phyloP scores from a whole-genome alignment of 495 filamentous ascomycete genomes.

The Terfezia claveryi region DNA sequence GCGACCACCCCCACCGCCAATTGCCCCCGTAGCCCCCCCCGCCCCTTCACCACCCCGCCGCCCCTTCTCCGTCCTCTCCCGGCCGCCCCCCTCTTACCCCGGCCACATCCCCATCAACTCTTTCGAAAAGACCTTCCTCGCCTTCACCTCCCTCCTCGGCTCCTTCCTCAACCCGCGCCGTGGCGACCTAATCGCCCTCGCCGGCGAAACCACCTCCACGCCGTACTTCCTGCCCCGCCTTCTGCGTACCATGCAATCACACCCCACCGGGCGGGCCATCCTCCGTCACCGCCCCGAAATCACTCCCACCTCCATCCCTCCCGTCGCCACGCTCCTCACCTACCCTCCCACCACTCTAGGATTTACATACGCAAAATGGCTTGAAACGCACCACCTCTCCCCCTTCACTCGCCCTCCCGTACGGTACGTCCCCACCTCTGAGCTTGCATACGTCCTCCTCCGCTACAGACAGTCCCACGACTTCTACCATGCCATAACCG shows the following conservation, averaged over 20 bases:
- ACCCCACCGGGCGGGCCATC: constrained; percentile 72
- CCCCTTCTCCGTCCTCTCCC: constrained; percentile 53
- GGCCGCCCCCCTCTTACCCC: constrained; percentile 66
- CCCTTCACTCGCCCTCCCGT: constrained; percentile 59
- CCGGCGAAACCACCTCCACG: constrained; percentile 81
- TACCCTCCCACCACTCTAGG: constrained; percentile 60
- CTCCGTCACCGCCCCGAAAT: constrained; percentile 77
- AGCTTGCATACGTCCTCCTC: constrained; percentile 98
- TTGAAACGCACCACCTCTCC: constrained; percentile 76
- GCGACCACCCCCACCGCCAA: too few relatives aligned
- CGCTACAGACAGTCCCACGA: constrained; percentile 94
- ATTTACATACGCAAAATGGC: constrained; percentile 64
- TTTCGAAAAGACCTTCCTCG: constrained; percentile 53
- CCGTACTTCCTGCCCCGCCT: constrained; percentile 91
- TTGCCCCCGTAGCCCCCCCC: neutral
- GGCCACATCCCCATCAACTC: constrained; percentile 76
- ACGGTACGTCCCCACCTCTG: constrained; percentile 75
- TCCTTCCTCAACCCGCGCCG: constrained; percentile 61
- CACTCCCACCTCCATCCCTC: constrained; percentile 47
- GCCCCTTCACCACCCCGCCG: constrained; percentile 4
- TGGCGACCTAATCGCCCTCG: constrained; percentile 73
- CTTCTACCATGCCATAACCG: constrained; percentile 92
- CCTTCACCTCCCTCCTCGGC: constrained; percentile 60
- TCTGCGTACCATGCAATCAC: constrained; percentile 67
- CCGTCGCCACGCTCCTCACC: constrained; percentile 41